Evolutionary conservation across 805 yeast genomes (phyloP).

Genomic region (Saturnispora mendoncae): DNA sequence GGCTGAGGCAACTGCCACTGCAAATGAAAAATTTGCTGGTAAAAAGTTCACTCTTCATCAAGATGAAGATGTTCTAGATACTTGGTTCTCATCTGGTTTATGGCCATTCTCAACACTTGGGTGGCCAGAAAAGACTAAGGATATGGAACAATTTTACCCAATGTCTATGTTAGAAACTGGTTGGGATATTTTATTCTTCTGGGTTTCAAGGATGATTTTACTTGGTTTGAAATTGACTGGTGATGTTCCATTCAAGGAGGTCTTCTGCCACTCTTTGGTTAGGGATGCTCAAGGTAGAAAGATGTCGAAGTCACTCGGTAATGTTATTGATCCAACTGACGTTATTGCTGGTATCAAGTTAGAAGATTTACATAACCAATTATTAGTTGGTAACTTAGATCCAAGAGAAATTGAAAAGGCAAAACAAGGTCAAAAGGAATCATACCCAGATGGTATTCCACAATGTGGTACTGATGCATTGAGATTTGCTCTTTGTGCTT

Average conservation of each 20-base stretch:
- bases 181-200: conserved; percentile 98
- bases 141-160: conserved; percentile 74
- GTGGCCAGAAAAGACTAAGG: conserved; percentile 78
- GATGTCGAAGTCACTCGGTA: conserved; percentile 97
- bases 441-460: conserved; percentile 96
- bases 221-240: conserved; percentile 88
- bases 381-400: conserved; percentile 76
- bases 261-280: conserved; percentile 95
- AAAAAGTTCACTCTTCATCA: conserved; percentile 70
- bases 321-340: conserved; percentile 92
- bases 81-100: conserved; percentile 97
- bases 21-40: conserved; percentile 61
- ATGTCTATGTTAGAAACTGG: conserved; percentile 96
- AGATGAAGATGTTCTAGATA: conserved; percentile 97
- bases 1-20: conserved; percentile 82
- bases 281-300: conserved; percentile 99
- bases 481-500: conserved; percentile 96
- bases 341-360: conserved; percentile 84
- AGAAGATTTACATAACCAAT: conserved; percentile 68
- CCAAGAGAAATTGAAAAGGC: conserved; percentile 84
- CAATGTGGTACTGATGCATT: conserved; percentile 99
- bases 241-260: conserved; percentile 86
- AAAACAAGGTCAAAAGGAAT: conserved; percentile 72
- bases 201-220: conserved; percentile 96
- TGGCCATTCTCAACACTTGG: conserved; percentile 98